Evolutionary conservation across 1,139 yeast species (phyloP).

Genomic region (Komagataea norvegica): DNA sequence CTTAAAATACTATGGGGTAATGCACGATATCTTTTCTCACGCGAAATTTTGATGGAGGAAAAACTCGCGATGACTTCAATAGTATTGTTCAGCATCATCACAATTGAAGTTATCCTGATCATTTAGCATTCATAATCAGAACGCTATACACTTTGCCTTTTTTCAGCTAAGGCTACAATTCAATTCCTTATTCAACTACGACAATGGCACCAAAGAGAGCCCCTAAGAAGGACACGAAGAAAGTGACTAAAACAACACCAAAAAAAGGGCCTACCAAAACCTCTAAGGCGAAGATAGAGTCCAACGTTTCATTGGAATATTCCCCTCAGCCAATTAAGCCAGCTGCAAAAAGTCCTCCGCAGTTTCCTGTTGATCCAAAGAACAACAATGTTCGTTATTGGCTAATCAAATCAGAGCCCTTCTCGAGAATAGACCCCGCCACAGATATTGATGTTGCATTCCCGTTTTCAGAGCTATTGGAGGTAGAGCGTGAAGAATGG

Average conservation of each 20-base stretch:
- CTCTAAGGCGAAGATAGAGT: conserved; percentile 3
- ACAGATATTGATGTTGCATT: conserved; percentile 46
- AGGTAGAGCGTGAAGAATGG: conserved; percentile 41
- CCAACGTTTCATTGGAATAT: conserved; percentile 1
- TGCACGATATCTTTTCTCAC: too few relatives aligned
- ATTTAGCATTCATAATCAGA: too few relatives aligned
- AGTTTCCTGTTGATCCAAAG: conserved; percentile 17
- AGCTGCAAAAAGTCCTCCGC: conserved; percentile 25
- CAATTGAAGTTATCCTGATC: too few relatives aligned
- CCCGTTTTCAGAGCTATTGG: conserved; percentile 39
- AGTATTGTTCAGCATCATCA: too few relatives aligned
- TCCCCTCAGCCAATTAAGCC: conserved; percentile 15
- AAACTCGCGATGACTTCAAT: too few relatives aligned
- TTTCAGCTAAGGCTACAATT: background rate
- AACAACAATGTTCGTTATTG: conserved; percentile 35
- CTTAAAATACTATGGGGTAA: too few relatives aligned
- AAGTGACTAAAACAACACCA: background rate
- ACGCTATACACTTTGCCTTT: too few relatives aligned
- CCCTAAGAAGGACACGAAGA: conserved; percentile 1
- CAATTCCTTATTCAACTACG: background rate
- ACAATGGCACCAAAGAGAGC: conserved; percentile 11
- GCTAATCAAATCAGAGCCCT: conserved; percentile 53
- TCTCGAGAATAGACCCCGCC: conserved; percentile 37
- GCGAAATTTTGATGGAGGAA: too few relatives aligned
- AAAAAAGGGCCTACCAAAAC: conserved; percentile 3